Conservation (phyloP, 2,329 filamentous ascomycete species). For the Fusarium sambucinum region DNA sequence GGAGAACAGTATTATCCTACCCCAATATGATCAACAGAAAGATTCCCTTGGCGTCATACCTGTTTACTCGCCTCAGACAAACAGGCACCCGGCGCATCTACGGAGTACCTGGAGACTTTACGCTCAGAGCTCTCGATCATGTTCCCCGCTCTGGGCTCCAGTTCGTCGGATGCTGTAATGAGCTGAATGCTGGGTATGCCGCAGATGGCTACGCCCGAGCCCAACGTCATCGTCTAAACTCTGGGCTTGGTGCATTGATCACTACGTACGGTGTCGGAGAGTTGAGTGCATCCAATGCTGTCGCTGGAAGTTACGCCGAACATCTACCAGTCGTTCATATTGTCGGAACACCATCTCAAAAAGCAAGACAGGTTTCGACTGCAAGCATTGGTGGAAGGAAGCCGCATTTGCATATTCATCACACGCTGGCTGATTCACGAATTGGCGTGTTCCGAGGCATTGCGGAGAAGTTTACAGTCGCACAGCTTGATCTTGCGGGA, state of each 20-base stretch:
- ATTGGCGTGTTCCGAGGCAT: constrained; percentile 9
- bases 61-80: constrained; percentile 13
- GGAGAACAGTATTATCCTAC: background rate
- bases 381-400: accelerated
- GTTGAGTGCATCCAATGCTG: constrained; percentile 19
- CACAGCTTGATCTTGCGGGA: constrained; percentile 9
- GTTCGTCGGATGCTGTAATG: constrained; percentile 28
- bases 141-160: background rate
- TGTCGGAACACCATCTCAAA: constrained; percentile 16
- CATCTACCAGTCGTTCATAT: constrained; percentile 17
- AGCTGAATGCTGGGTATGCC: constrained; percentile 25
- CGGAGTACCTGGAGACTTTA: constrained; percentile 30
- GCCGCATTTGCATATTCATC: constrained; percentile 14
- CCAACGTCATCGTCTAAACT: background rate
- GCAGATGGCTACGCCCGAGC: constrained; percentile 28
- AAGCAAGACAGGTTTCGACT: background rate
- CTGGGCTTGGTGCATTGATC: constrained; percentile 9
- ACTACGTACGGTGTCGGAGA: constrained; percentile 22
- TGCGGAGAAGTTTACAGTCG: constrained; percentile 17
- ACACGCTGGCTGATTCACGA: constrained; percentile 8
- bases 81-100: constrained; percentile 10
- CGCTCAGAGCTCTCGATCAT: constrained; percentile 15
- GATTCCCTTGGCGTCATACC: constrained; percentile 5
- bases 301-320: constrained; percentile 29
- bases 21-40: constrained; percentile 5